Percentiles rank a stretch among this genome's conserved stretches.
These are phyloP conservation scores for Acacia pycnantha DNA, from an alignment of 331 rosid genomes.

Conservation along the genomic window DNA sequence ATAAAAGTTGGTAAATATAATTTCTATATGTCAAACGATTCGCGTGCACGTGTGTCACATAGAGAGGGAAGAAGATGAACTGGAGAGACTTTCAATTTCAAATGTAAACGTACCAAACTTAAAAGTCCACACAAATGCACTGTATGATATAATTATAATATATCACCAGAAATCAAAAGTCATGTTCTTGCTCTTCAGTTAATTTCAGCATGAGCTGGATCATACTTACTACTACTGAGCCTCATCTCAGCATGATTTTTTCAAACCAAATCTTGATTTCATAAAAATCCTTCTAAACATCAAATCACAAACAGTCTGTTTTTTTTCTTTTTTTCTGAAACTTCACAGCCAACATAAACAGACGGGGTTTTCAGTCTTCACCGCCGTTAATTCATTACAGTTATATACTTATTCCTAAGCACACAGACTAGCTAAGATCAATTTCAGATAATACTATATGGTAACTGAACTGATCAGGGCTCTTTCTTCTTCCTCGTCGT, in stretches of 20 bases:
- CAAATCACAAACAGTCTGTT: constrained; percentile 27
- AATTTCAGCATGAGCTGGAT: constrained; percentile 22
- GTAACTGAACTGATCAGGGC: background rate
- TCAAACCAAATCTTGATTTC: constrained; percentile 24
- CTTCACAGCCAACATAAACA: constrained; percentile 36
- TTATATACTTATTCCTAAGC: constrained; percentile 6
- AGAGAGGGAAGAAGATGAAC: background rate
- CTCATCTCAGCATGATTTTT: constrained; percentile 31
- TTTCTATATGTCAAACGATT: constrained; percentile 34
- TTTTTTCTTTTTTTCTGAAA: background rate
- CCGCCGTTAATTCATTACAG: constrained; percentile 15
- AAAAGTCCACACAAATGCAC: constrained; percentile 43
- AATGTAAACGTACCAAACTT: background rate
- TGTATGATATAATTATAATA: constrained; percentile 18
- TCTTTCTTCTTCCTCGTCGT: background rate
- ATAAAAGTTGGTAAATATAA: constrained; percentile 23
- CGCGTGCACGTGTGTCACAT: constrained; percentile 35
- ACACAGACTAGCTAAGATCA: constrained; percentile 19
- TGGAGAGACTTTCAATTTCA: constrained; percentile 30
- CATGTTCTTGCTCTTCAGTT: constrained; percentile 26
- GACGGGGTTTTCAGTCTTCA: constrained; percentile 25
- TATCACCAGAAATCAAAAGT: constrained; percentile 30
- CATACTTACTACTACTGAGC: constrained; percentile 21
- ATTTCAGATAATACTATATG: constrained; percentile 5
- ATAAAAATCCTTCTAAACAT: constrained; percentile 7